Evolutionary conservation across 371 early-diverging fungal species (phyloP).

Genomic region (Cokeromyces recurvatus): DNA sequence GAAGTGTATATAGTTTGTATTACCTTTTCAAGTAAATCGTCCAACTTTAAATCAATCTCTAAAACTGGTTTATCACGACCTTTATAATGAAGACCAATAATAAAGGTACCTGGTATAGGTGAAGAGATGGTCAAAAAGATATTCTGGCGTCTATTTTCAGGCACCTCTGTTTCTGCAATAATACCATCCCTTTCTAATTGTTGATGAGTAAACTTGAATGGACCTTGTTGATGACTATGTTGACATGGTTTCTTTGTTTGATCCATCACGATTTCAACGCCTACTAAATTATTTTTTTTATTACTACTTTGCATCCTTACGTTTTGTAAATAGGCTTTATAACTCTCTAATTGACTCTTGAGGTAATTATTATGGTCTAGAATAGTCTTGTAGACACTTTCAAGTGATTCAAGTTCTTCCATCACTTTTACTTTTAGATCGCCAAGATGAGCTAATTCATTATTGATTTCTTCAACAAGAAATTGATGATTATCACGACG

Average conservation of each 20-base stretch:
- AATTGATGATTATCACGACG: slow-evolving; percentile 71
- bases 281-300: slow-evolving; percentile 37
- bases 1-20: slow-evolving; percentile 18
- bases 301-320: slow-evolving; percentile 77
- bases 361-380: slow-evolving; percentile 92
- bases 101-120: slow-evolving; percentile 86
- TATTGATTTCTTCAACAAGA: slow-evolving; percentile 83
- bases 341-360: slow-evolving; percentile 83
- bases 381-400: slow-evolving; percentile 87
- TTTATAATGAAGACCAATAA: slow-evolving; percentile 79
- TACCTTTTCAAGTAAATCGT: slow-evolving; percentile 85
- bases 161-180: slow-evolving; percentile 85
- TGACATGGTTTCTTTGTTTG: background rate
- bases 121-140: slow-evolving; percentile 82
- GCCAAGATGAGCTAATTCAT: slow-evolving; percentile 87
- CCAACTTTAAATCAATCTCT: slow-evolving; percentile 91
- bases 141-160: slow-evolving; percentile 71
- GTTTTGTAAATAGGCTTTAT: slow-evolving; percentile 93
- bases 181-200: slow-evolving; percentile 88
- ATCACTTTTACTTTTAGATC: slow-evolving; percentile 83
- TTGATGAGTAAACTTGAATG: slow-evolving; percentile 72
- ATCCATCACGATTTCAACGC: slow-evolving; percentile 34
- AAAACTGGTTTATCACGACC: slow-evolving; percentile 91
- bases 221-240: too few relatives aligned
- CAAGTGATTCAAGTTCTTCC: slow-evolving; percentile 72